Evolutionary conservation across 805 yeast species (phyloP).

Genomic region (Candida suzukii): DNA sequence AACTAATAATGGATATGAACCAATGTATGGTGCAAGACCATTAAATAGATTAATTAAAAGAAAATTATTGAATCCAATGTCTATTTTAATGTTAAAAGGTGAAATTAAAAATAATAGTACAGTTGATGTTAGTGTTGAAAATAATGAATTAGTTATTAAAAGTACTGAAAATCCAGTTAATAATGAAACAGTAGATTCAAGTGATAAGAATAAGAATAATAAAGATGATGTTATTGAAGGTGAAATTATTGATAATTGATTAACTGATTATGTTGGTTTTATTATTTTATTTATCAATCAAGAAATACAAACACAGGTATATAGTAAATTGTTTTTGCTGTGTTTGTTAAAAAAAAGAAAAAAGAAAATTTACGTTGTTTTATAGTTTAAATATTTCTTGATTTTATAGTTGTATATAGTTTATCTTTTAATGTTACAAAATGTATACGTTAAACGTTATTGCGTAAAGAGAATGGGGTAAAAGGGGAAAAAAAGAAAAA

Average conservation of each 20-base stretch:
- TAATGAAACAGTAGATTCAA: background rate
- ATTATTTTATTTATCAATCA: background rate
- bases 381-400: too few species aligned
- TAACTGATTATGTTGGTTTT: background rate
- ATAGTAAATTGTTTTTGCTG: too few species aligned
- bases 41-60: slow-evolving; percentile 85
- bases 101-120: slow-evolving; percentile 55
- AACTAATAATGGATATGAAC: slow-evolving; percentile 83
- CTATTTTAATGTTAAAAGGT: slow-evolving; percentile 72
- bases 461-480: too few species aligned
- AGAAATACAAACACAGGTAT: too few species aligned
- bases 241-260: background rate
- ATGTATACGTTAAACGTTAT: too few species aligned
- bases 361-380: too few species aligned
- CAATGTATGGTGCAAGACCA: slow-evolving; percentile 93
- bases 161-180: background rate
- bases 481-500: too few species aligned
- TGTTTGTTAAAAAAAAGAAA: too few species aligned
- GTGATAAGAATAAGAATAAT: too few species aligned
- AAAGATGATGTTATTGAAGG: slow-evolving; percentile 4
- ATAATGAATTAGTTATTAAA: slow-evolving; percentile 20
- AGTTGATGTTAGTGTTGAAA: slow-evolving; percentile 40
- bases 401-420: too few species aligned
- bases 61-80: slow-evolving; percentile 81
- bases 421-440: too few species aligned